Conservation (phyloP, 1,284 basidiomycete genomes). For the Apiotrichum akiyoshidainum region DNA sequence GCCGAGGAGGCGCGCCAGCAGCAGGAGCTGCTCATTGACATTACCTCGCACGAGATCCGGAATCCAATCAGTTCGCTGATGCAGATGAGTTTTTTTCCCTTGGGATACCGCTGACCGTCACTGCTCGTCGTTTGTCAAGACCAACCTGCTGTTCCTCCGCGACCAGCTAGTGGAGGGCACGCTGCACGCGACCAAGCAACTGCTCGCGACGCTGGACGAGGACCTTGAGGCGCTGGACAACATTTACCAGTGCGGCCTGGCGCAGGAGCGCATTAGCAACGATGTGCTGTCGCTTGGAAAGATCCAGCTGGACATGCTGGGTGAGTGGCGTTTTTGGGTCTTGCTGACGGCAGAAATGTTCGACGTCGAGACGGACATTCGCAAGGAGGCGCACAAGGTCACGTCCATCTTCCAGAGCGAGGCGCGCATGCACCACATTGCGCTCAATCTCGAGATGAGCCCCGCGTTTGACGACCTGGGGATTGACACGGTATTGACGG, state of each 20-base stretch:
- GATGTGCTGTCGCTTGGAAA: constrained; percentile 47
- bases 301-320: constrained; percentile 37
- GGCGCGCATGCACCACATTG: constrained; percentile 40
- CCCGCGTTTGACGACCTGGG: constrained; percentile 8
- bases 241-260: constrained; percentile 34
- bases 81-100: constrained; percentile 10
- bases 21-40: constrained; percentile 49
- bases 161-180: constrained; percentile 29
- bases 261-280: constrained; percentile 49
- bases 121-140: constrained; percentile 46
- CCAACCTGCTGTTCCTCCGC: constrained; percentile 36
- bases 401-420: constrained; percentile 43
- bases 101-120: no score
- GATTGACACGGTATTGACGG: constrained; percentile 22
- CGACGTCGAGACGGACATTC: constrained; percentile 34
- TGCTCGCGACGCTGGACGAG: constrained; percentile 16
- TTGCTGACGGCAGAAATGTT: constrained; percentile 12
- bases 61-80: constrained; percentile 22
- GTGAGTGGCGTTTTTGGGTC: no score
- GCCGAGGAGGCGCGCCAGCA: constrained; percentile 48
- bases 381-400: constrained; percentile 31
- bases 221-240: constrained; percentile 24
- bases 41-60: constrained; percentile 48
- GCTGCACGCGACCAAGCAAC: constrained; percentile 14
- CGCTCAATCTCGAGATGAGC: constrained; percentile 10